A percentile compares a stretch with the other conserved stretches of the same genome.
Evolutionary conservation across 306 rosid species (phyloP).

Genomic region (Phaseolus lunatus): DNA sequence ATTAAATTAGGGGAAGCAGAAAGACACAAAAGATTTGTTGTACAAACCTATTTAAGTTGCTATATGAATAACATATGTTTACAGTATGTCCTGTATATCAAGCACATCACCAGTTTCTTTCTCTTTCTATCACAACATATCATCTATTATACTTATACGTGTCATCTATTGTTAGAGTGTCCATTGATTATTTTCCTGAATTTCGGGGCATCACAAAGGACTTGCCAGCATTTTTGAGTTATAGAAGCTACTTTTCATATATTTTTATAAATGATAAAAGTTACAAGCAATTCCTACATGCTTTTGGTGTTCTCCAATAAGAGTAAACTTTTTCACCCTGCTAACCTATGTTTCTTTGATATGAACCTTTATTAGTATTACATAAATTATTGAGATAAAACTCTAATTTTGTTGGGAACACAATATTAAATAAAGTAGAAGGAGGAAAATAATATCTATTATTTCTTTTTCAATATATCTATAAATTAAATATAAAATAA

Average conservation of each 20-base stretch:
- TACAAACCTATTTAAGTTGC: too few species aligned
- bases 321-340: not conserved
- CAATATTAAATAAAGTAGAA: not conserved
- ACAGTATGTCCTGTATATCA: too few species aligned
- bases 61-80: too few species aligned
- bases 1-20: too few species aligned
- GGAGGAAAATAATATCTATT: too few species aligned
- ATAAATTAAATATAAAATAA: not conserved
- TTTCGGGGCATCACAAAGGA: not conserved
- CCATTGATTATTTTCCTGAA: too few species aligned
- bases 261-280: not conserved
- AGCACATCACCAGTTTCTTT: too few species aligned
- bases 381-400: not conserved
- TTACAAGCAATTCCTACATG: not conserved
- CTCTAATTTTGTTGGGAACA: not conserved
- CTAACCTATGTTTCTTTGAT: not conserved
- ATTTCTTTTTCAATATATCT: not conserved
- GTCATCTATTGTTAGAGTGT: too few species aligned
- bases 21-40: too few species aligned
- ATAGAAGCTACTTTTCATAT: not conserved
- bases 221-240: not conserved
- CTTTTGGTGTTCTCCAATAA: not conserved
- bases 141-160: too few species aligned
- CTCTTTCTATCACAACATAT: too few species aligned
- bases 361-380: not conserved